Conservation (phyloP, 352 stramenopile genomes). For the Phytophthora hibernalis region DNA sequence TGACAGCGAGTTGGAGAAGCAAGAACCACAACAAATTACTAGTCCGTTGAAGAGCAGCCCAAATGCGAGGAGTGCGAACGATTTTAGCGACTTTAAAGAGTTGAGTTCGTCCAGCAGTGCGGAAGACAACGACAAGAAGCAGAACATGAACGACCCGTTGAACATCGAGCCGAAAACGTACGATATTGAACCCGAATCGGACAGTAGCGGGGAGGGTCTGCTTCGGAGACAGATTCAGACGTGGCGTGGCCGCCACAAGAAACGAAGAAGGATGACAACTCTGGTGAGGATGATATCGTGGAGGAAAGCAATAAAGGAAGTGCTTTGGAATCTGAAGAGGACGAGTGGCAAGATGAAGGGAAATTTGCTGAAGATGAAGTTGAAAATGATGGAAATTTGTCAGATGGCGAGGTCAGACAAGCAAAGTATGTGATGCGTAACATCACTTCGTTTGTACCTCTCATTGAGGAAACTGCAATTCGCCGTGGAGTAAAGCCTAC, state of each 20-base stretch:
- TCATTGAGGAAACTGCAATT: slow-evolving; percentile 43
- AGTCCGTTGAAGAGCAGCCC: not conserved
- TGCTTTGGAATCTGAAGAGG: slow-evolving; percentile 22
- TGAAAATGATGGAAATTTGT: slow-evolving; percentile 14
- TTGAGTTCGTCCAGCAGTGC: slow-evolving; percentile 1
- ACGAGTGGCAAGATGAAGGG: slow-evolving; percentile 19
- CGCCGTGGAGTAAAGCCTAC: slow-evolving; percentile 35
- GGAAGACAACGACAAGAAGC: not conserved
- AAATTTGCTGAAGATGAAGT: slow-evolving; percentile 12
- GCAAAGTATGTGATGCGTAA: slow-evolving; percentile 39
- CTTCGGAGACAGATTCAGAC: slow-evolving; percentile 24
- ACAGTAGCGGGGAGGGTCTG: not conserved
- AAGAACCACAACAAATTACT: not conserved
- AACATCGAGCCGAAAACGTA: slow-evolving; percentile 9
- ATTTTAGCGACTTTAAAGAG: not conserved
- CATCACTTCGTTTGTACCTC: slow-evolving; percentile 39
- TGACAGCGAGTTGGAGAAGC: not conserved
- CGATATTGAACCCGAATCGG: slow-evolving; percentile 4
- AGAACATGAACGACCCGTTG: not conserved
- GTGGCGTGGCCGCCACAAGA: slow-evolving; percentile 19
- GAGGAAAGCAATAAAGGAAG: slow-evolving; percentile 21
- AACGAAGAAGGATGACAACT: not conserved
- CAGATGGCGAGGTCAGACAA: slow-evolving; percentile 25
- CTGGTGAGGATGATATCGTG: slow-evolving; percentile 12
- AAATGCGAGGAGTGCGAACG: not conserved